A percentile compares a stretch with the other conserved stretches of the same genome.
These are phyloP conservation scores for Pichia kluyveri DNA, from an alignment of 805 yeast genomes.

Conservation along the genomic window DNA sequence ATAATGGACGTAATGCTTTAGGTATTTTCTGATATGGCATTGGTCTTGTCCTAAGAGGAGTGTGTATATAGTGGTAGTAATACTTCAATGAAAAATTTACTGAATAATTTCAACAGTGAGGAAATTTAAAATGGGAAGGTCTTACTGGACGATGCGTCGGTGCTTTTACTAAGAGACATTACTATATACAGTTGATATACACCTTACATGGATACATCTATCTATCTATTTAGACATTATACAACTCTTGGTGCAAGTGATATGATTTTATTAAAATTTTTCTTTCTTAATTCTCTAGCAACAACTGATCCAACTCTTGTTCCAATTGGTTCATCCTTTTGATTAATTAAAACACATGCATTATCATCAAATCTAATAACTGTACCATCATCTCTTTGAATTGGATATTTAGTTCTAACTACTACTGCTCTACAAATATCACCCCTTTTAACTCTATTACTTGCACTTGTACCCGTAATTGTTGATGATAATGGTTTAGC, in stretches of 20 bases:
- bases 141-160: too few species aligned
- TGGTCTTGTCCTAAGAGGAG: too few species aligned
- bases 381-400: slow-evolving; percentile 78
- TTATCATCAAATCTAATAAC: slow-evolving; percentile 86
- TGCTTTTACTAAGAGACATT: too few species aligned
- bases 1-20: slow-evolving; percentile 17
- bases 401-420: slow-evolving; percentile 73
- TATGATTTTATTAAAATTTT: slow-evolving; percentile 76
- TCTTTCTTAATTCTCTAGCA: slow-evolving; percentile 80
- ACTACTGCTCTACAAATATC: slow-evolving; percentile 94
- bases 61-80: too few species aligned
- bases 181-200: too few species aligned
- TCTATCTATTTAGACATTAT: too few species aligned
- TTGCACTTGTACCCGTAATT: slow-evolving; percentile 63
- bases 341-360: slow-evolving; percentile 92
- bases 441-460: slow-evolving; percentile 84
- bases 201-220: too few species aligned
- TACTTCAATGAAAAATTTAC: too few species aligned
- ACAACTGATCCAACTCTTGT: slow-evolving; percentile 87
- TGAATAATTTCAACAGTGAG: too few species aligned
- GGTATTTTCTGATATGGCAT: slow-evolving; percentile 18
- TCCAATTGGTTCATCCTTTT: slow-evolving; percentile 85
- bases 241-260: slow-evolving; percentile 84
- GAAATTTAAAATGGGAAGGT: too few species aligned
- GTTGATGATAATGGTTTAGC: slow-evolving; percentile 68